These are phyloP conservation scores for Xerocomellus chrysenteron DNA, from an alignment of 768 basidiomycete genomes.

Conservation along the genomic window DNA sequence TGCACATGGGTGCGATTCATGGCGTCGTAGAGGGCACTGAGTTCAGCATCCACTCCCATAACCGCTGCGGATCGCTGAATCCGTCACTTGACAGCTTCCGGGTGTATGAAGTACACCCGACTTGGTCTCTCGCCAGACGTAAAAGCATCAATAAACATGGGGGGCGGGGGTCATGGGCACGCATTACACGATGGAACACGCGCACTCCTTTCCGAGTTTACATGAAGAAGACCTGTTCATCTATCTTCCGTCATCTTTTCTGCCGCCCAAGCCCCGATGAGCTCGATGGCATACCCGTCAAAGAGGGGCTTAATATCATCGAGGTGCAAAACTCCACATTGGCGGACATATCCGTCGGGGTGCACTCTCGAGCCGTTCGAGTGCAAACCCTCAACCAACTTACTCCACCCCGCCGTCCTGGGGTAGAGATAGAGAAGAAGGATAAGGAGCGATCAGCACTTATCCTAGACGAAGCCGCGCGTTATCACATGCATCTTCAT, in stretches of 20 bases:
- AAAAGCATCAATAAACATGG: slow-evolving; percentile 35
- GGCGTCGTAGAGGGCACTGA: slow-evolving; percentile 65
- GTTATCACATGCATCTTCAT: slow-evolving; percentile 58
- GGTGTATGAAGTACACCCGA: slow-evolving; percentile 53
- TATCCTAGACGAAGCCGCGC: slow-evolving; percentile 55
- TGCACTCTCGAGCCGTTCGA: slow-evolving; percentile 39
- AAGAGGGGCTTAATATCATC: slow-evolving; percentile 44
- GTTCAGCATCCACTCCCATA: slow-evolving; percentile 61
- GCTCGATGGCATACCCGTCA: slow-evolving; percentile 33
- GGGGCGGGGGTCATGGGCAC: slow-evolving; percentile 52
- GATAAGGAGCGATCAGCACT: slow-evolving; percentile 36
- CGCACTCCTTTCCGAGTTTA: slow-evolving; percentile 53
- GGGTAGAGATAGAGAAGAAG: slow-evolving; percentile 38
- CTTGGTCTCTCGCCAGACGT: slow-evolving; percentile 54
- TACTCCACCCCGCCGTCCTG: slow-evolving; percentile 35
- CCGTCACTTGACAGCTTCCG: slow-evolving; percentile 49
- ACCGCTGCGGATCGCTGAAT: slow-evolving; percentile 57
- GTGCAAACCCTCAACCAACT: slow-evolving; percentile 48
- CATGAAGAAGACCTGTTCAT: slow-evolving; percentile 46
- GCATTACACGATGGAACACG: slow-evolving; percentile 54
- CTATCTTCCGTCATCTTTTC: slow-evolving; percentile 48
- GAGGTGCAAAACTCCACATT: slow-evolving; percentile 43
- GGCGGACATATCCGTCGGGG: slow-evolving; percentile 52
- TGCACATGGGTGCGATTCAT: slow-evolving; percentile 60
- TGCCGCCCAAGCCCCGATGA: slow-evolving; percentile 32